Evolutionary conservation across 164 flowering plant genomes (phyloP).

Genomic region (Vitis riparia): DNA sequence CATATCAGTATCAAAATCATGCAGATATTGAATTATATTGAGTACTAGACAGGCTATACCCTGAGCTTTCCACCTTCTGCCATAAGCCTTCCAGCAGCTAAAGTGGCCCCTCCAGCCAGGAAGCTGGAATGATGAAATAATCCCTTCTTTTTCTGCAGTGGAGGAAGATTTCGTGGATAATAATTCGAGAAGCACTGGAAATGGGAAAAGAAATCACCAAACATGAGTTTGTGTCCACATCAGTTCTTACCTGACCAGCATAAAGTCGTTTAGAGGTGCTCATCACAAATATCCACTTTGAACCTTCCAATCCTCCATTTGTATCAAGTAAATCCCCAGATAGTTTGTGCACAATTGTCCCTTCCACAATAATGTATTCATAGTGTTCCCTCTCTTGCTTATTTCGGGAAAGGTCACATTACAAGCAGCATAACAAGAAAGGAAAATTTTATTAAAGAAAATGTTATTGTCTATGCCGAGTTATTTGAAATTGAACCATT

Average conservation of each 20-base stretch:
- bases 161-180: not conserved
- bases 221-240: not conserved
- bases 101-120: slow-evolving; percentile 38
- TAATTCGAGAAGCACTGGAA: not conserved
- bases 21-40: not conserved
- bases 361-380: slow-evolving; percentile 28
- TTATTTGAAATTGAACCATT: too few species aligned
- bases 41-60: slow-evolving; percentile 12
- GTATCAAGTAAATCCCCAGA: slow-evolving; percentile 26
- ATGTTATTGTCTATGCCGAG: too few species aligned
- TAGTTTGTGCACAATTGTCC: slow-evolving; percentile 28
- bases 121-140: slow-evolving; percentile 42
- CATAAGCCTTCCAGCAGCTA: slow-evolving; percentile 35
- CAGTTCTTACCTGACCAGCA: slow-evolving; percentile 32
- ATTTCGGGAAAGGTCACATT: not conserved
- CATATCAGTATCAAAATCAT: too few species aligned
- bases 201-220: not conserved
- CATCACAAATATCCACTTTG: slow-evolving; percentile 52
- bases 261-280: slow-evolving; percentile 38
- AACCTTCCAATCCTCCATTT: slow-evolving; percentile 10
- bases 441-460: not conserved
- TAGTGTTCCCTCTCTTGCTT: slow-evolving; percentile 36
- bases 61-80: slow-evolving; percentile 22
- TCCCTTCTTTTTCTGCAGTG: slow-evolving; percentile 32
- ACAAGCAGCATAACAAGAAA: not conserved